phyloP scores from a whole-genome alignment of 352 stramenopile genomes.

The Phytophthora hybrid region DNA sequence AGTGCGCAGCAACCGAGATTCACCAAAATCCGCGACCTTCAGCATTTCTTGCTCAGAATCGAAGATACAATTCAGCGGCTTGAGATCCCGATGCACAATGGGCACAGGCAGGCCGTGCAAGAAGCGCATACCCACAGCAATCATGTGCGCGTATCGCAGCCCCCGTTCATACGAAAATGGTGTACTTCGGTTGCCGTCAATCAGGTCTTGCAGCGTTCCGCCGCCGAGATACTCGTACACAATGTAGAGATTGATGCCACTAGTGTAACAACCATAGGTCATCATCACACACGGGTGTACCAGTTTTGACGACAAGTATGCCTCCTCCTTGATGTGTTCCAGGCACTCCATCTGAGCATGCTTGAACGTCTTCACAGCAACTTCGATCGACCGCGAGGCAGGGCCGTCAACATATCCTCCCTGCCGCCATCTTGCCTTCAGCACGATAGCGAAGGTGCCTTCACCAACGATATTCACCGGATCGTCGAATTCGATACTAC shows the following conservation, averaged over 20 bases:
- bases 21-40: constrained; percentile 84
- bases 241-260: constrained; percentile 81
- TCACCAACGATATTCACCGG: constrained; percentile 82
- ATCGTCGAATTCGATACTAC: constrained; percentile 83
- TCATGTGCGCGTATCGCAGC: constrained; percentile 81
- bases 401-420: constrained; percentile 52
- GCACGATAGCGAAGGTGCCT: constrained; percentile 80
- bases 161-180: constrained; percentile 69
- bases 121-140: constrained; percentile 86
- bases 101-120: constrained; percentile 75
- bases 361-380: constrained; percentile 87
- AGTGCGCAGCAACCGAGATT: constrained; percentile 76
- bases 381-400: constrained; percentile 60
- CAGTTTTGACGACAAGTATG: constrained; percentile 80
- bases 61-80: constrained; percentile 87
- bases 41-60: constrained; percentile 79
- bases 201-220: constrained; percentile 81
- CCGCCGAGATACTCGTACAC: constrained; percentile 84
- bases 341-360: constrained; percentile 79
- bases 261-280: constrained; percentile 87
- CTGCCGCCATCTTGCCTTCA: constrained; percentile 79
- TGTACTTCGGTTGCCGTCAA: constrained; percentile 55
- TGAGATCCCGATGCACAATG: constrained; percentile 84
- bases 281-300: constrained; percentile 86
- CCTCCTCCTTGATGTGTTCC: constrained; percentile 85